Percentiles rank a stretch among this genome's conserved stretches.
Evolutionary conservation across 2,329 filamentous ascomycete genomes (phyloP).

Genomic region (Talaromyces atroroseus): DNA sequence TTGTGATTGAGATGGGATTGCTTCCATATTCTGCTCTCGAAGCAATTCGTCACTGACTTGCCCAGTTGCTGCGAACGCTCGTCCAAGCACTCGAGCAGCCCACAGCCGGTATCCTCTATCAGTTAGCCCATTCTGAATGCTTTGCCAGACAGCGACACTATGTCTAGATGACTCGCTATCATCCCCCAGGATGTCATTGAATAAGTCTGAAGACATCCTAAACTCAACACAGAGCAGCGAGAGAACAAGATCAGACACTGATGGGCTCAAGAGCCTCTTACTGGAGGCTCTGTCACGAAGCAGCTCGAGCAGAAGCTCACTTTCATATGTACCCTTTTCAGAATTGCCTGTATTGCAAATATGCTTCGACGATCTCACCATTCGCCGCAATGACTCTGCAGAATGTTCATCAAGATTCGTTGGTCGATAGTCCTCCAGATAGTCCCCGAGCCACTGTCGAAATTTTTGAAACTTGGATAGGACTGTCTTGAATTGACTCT

Average conservation of each 20-base stretch:
- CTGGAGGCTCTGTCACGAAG: constrained; percentile 64
- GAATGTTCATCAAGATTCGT: constrained; percentile 44
- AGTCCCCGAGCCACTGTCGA: constrained; percentile 69
- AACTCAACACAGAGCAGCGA: constrained; percentile 67
- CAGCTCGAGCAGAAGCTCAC: constrained; percentile 71
- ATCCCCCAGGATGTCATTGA: constrained; percentile 62
- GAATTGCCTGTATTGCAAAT: constrained; percentile 66
- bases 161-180: constrained; percentile 60
- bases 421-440: constrained; percentile 59
- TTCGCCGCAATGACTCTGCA: constrained; percentile 56
- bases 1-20: background rate
- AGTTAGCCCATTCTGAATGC: constrained; percentile 59
- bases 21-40: constrained; percentile 33
- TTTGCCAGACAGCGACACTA: constrained; percentile 68
- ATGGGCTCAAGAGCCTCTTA: constrained; percentile 65
- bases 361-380: constrained; percentile 63
- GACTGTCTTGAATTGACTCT: constrained; percentile 72
- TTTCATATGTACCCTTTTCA: constrained; percentile 66
- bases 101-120: constrained; percentile 71
- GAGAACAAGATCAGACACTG: constrained; percentile 46
- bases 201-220: constrained; percentile 51
- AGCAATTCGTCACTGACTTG: constrained; percentile 48
- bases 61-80: constrained; percentile 74
- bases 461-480: constrained; percentile 71
- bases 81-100: constrained; percentile 78